Conservation (phyloP, 2,329 filamentous ascomycete genomes). For the Stemphylium vesicarium region DNA sequence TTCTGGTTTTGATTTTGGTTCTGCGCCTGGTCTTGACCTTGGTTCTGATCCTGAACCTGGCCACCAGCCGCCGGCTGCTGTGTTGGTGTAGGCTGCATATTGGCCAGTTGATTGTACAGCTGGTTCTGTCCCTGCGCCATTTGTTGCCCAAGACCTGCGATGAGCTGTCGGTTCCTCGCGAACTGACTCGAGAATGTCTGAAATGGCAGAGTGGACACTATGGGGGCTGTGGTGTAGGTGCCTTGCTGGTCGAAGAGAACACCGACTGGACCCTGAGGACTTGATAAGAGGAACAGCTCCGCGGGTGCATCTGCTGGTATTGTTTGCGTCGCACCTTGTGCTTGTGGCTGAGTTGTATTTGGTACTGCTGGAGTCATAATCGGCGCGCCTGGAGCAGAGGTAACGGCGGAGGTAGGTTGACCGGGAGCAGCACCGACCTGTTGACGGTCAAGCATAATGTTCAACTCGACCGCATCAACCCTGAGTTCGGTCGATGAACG, state of each 20-base stretch:
- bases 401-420: slow-evolving; percentile 2
- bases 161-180: slow-evolving; percentile 40
- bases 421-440: slow-evolving; percentile 3
- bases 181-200: slow-evolving; percentile 45
- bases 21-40: slow-evolving; percentile 19
- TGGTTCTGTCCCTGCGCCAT: slow-evolving; percentile 29
- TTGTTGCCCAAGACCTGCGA: slow-evolving; percentile 40
- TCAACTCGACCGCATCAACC: slow-evolving; percentile 31
- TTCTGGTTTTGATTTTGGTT: slow-evolving; percentile 16
- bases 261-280: slow-evolving; percentile 46
- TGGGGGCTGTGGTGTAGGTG: slow-evolving; percentile 43
- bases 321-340: slow-evolving; percentile 9
- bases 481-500: slow-evolving; percentile 37
- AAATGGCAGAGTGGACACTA: slow-evolving; percentile 35
- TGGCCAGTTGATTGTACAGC: slow-evolving; percentile 26
- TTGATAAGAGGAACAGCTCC: slow-evolving; percentile 46
- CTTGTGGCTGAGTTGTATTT: slow-evolving; percentile 12
- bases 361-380: slow-evolving; percentile 8
- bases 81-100: slow-evolving; percentile 26
- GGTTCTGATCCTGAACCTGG: slow-evolving; percentile 21
- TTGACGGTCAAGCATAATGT: slow-evolving; percentile 26
- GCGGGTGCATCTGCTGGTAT: slow-evolving; percentile 26
- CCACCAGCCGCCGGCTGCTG: slow-evolving; percentile 20
- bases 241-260: slow-evolving; percentile 46
- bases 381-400: slow-evolving; percentile 2